These are phyloP conservation scores for Penicillium fimorum DNA, from an alignment of 495 filamentous ascomycete species.

Conservation along the genomic window DNA sequence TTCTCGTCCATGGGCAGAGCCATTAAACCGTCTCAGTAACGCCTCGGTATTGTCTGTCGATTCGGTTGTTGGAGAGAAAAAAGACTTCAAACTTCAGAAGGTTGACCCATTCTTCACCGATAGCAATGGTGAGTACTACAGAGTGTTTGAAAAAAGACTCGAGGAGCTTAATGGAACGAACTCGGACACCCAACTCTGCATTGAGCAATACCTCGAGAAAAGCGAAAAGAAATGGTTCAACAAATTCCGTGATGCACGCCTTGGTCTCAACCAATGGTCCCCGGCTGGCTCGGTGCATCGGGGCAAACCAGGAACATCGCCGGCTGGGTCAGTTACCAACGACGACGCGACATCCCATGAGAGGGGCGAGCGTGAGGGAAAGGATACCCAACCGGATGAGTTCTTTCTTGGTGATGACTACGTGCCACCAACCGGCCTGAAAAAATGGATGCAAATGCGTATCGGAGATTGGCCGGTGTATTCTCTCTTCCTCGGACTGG, in stretches of 20 bases:
- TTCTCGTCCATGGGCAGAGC: conserved; percentile 32
- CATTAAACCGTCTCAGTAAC: conserved; percentile 41
- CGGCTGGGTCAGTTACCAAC: conserved; percentile 38
- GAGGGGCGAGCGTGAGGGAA: conserved; percentile 31
- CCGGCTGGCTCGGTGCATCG: conserved; percentile 44
- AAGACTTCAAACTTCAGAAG: conserved; percentile 64
- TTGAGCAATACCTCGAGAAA: conserved; percentile 65
- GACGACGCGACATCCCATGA: conserved; percentile 39
- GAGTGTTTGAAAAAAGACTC: conserved; percentile 59
- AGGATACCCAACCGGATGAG: conserved; percentile 39
- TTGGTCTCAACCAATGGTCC: conserved; percentile 44
- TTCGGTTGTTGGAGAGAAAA: conserved; percentile 59
- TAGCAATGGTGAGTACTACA: conserved; percentile 60
- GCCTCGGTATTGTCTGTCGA: conserved; percentile 51
- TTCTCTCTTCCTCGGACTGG: conserved; percentile 62
- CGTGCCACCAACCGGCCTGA: conserved; percentile 63
- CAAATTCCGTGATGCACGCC: conserved; percentile 58
- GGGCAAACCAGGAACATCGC: conserved; percentile 31
- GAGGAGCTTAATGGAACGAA: conserved; percentile 56
- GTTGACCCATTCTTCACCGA: conserved; percentile 73
- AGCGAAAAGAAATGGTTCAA: conserved; percentile 72
- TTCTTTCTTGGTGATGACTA: conserved; percentile 66
- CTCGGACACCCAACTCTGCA: conserved; percentile 60
- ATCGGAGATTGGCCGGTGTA: conserved; percentile 70
- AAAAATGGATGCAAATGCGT: conserved; percentile 50